Percentiles rank a stretch among this genome's conserved stretches.
These are phyloP conservation scores for Metrosideros polymorpha DNA, from an alignment of 441 rosid species.

Conservation along the genomic window DNA sequence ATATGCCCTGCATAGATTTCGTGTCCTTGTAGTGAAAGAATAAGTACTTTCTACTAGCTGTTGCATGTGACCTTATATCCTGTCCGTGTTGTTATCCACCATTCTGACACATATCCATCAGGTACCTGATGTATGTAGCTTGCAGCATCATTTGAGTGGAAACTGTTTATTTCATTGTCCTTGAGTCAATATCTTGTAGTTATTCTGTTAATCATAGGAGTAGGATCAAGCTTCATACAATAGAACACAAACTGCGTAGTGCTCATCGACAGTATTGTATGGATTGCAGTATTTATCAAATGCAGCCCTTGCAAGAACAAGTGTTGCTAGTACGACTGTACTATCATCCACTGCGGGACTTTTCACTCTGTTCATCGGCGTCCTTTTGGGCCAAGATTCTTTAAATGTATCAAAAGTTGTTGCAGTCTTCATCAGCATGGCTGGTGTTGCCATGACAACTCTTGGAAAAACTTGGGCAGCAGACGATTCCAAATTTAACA, in stretches of 20 bases:
- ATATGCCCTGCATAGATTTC: neutral
- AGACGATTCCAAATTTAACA: slow-evolving; percentile 53
- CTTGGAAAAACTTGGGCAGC: slow-evolving; percentile 97
- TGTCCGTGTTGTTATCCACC: neutral
- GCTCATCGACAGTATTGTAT: neutral
- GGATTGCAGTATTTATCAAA: slow-evolving; percentile 75
- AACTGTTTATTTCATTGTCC: neutral
- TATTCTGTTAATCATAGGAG: neutral
- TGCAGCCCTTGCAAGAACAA: slow-evolving; percentile 95
- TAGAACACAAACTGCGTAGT: neutral
- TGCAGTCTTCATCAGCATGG: slow-evolving; percentile 89
- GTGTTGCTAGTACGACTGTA: slow-evolving; percentile 97
- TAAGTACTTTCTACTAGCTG: neutral
- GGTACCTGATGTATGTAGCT: neutral
- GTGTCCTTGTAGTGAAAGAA: neutral
- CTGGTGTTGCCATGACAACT: slow-evolving; percentile 96
- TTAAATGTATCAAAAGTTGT: slow-evolving; percentile 70
- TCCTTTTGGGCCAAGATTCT: slow-evolving; percentile 77
- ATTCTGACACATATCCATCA: neutral
- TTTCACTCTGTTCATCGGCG: slow-evolving; percentile 97
- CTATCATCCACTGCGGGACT: slow-evolving; percentile 94
- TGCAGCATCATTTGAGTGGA: neutral
- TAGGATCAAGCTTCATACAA: neutral
- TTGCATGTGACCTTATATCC: neutral
- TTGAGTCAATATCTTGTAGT: neutral